Evolutionary conservation across 2,329 filamentous ascomycete species (phyloP).

Genomic region (Aspergillus sp.): DNA sequence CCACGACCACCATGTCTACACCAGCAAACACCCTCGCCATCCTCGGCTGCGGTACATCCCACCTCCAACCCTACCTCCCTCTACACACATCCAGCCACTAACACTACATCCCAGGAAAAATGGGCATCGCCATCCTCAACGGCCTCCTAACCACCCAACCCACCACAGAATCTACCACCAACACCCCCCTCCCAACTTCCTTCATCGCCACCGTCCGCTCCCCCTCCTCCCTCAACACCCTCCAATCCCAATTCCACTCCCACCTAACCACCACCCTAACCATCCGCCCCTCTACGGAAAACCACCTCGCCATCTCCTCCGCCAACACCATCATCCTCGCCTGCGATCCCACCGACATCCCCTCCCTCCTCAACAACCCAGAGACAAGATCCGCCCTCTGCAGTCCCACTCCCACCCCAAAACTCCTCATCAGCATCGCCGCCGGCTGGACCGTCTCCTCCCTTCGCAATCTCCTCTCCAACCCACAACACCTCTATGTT

Average conservation of each 20-base stretch:
- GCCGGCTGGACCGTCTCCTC: not conserved
- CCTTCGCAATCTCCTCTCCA: not conserved
- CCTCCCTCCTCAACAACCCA: not conserved
- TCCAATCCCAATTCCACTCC: not conserved
- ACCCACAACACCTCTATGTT: no score
- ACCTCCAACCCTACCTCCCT: not conserved
- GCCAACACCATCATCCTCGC: not conserved
- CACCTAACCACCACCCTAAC: not conserved
- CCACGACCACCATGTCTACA: not conserved
- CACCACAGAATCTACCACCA: not conserved
- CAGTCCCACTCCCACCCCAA: not conserved
- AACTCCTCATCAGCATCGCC: constrained; percentile 2
- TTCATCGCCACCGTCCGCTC: not conserved
- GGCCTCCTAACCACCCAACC: not conserved
- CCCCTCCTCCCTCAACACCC: not conserved
- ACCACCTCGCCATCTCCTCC: not conserved
- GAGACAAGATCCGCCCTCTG: not conserved
- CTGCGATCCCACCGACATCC: not conserved
- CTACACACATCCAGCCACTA: not conserved
- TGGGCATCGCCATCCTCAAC: constrained; percentile 7
- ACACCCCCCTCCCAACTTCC: not conserved
- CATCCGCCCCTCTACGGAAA: not conserved
- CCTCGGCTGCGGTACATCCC: constrained; percentile 5
- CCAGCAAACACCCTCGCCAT: not conserved
- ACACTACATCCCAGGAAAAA: not conserved